Base-by-base conservation (phyloP, 2,329 filamentous ascomycete species). In the Fusarium virguliforme region DNA sequence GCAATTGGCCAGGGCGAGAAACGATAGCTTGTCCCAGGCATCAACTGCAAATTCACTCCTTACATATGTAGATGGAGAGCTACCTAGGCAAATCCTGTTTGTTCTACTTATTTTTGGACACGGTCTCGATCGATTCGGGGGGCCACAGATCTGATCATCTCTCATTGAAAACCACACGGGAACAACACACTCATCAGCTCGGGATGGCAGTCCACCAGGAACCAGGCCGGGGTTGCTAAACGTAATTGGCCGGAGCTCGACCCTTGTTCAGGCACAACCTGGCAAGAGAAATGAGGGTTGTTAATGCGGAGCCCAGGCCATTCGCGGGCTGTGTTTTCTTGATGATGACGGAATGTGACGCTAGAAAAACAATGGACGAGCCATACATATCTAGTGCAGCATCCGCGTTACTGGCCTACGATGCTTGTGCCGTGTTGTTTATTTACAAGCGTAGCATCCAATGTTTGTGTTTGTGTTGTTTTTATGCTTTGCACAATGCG, bases 251-350 rank as follows among this genome's bases (percentile, higher is more conserved):
- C 53, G 53, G 60, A 40, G 9, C 60, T 59, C 54, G 26, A 60
- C 50, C 71, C 71, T 41, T 63, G 71, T 58, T 55, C 40, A 62
- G 38, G 37, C 51, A 65, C 41, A 62, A 58, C 53, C 66, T 68
- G 68, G 68, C 66, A 57, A 64, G 68, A 58, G 71, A 73, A 73
- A 73, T 73, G 68, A 73, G 68, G 60, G 60, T 28, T 50, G 60
- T 60, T 67, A 50, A 72, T 74, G 71, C 71, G 61, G 59, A 56
- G 55, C n/a, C 50, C 22, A 40, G 57, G 46, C 43, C n/a, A 59
- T 46, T 12, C n/a, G 24, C 43, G 56, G 32, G 50, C 43, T 24
- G 40, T 43, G 26, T 54, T 37, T 54, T 15, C 26, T 54, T 43
- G 24, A 34, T 53, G 34, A 73, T 71, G 70, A 64, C 67, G 70